Evolutionary conservation across 2,329 filamentous ascomycete species (phyloP), one percentile per base, ranked within the genome.

Genomic region (Sporothrix dimorphospora): DNA sequence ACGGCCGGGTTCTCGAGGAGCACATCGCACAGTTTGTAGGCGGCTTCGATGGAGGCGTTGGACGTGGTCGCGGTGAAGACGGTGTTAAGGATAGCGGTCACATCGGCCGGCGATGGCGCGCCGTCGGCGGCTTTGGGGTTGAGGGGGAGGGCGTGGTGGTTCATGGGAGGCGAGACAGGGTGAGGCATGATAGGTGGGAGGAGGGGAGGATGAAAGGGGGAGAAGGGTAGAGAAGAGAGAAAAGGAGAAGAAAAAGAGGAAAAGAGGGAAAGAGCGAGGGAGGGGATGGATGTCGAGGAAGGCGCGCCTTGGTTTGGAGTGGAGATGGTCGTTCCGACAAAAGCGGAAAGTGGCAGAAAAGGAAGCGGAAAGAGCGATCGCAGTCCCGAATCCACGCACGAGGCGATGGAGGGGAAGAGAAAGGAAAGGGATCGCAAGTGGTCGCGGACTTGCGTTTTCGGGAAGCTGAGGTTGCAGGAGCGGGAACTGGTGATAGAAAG

Each of bases 61-160:
- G 92, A 93, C 4, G 89, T 89, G 78, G 89, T 84, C 51, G 92
- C 88, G 63, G 85, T 88, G 81, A 94, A 93, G 76, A 93, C 87
- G 67, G 86, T 90, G 77, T 89, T 83, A 76, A 94, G 79, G 57
- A 94, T 82, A 71, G 87, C 85, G 74, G 86, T 82, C 74, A 95
- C 83, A 74, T 94, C 92, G 75, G 90, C 88, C 77, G 88, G 82
- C 42, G 89, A 38, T n/a, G 70, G 59, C n/a, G n/a, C 66, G 66
- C 40, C 61, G 21, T 51, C 24, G 6, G 14, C 27, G 87, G 74
- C 72, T 63, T 77, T 77, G 21, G 74, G 73, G 72, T 75, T 75
- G 53, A 77, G 73, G 47, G 78, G 77, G 38, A 75, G 72, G 45
- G 75, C 71, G 63, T 75, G 74, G 24, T 71, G 53, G 40, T 74